These are phyloP conservation scores for Cokeromyces recurvatus DNA, from an alignment of 371 early-diverging fungal species.

Conservation along the genomic window DNA sequence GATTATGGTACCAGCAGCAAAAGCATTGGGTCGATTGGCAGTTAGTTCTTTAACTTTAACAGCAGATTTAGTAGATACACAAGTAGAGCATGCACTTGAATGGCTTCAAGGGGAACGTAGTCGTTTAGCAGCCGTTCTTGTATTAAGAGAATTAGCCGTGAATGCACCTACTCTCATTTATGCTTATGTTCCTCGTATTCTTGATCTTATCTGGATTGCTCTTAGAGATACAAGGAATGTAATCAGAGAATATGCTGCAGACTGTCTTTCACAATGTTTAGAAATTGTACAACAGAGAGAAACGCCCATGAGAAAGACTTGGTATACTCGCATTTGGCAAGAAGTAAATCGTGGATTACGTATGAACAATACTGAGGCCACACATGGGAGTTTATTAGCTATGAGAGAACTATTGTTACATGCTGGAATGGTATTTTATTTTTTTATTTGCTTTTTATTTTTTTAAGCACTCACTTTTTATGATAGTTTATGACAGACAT, in stretches of 20 bases:
- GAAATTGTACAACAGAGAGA: conserved; percentile 82
- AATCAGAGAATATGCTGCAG: conserved; percentile 86
- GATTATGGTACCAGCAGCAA: conserved; percentile 80
- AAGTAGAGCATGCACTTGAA: conserved; percentile 85
- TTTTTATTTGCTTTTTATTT: neutral
- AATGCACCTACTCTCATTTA: conserved; percentile 87
- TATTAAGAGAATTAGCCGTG: conserved; percentile 78
- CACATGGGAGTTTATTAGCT: conserved; percentile 86
- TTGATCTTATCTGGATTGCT: conserved; percentile 87
- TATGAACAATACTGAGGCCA: conserved; percentile 69
- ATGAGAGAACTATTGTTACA: conserved; percentile 77
- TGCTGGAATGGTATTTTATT: conserved; percentile 68
- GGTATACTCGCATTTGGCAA: conserved; percentile 83
- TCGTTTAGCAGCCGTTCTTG: conserved; percentile 83
- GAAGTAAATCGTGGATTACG: conserved; percentile 80
- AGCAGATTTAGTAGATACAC: conserved; percentile 82
- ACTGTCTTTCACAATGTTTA: conserved; percentile 81
- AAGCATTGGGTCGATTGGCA: conserved; percentile 78
- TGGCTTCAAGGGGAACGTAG: conserved; percentile 86
- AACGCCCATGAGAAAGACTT: conserved; percentile 56
- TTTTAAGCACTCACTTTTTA: no score
- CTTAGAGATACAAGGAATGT: conserved; percentile 78
- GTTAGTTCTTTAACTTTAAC: conserved; percentile 74
- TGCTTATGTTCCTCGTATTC: conserved; percentile 77
- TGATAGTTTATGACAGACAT: conserved; percentile 78